These are phyloP conservation scores for Crucibulum laeve DNA, from an alignment of 768 basidiomycete species.

Conservation along the genomic window DNA sequence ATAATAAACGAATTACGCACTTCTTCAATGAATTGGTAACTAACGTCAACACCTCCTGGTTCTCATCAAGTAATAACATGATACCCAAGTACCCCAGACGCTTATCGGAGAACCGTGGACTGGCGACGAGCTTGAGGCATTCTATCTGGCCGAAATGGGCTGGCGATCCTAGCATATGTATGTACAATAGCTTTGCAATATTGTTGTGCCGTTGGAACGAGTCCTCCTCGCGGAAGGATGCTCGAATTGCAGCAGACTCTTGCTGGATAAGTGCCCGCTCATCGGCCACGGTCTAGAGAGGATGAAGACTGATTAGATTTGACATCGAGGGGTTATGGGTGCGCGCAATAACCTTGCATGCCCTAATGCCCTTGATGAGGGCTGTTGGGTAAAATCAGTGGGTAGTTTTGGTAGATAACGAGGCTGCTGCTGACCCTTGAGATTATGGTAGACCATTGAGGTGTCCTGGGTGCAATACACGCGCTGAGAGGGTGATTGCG, in stretches of 20 bases:
- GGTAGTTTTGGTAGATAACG: slow-evolving; percentile 17
- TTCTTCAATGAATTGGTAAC: slow-evolving; percentile 99
- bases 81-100: slow-evolving; percentile 95
- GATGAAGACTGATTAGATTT: slow-evolving; percentile 14
- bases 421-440: slow-evolving; percentile 57
- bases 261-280: slow-evolving; percentile 96
- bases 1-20: slow-evolving; percentile 35
- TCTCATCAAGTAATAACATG: slow-evolving; percentile 96
- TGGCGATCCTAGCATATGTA: slow-evolving; percentile 97
- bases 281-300: slow-evolving; percentile 87
- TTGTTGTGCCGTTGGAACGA: slow-evolving; percentile 94
- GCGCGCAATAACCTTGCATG: slow-evolving; percentile 76
- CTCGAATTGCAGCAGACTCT: slow-evolving; percentile 94
- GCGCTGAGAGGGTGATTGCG: not conserved
- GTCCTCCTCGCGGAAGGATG: slow-evolving; percentile 97
- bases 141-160: slow-evolving; percentile 99
- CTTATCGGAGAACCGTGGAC: slow-evolving; percentile 95
- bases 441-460: slow-evolving; percentile 77
- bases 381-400: slow-evolving; percentile 41
- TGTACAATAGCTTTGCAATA: slow-evolving; percentile 96
- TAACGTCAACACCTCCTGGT: slow-evolving; percentile 93
- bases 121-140: slow-evolving; percentile 91
- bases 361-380: slow-evolving; percentile 95
- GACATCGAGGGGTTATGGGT: slow-evolving; percentile 5
- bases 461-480: slow-evolving; percentile 1